Evolutionary conservation across 2,329 filamentous ascomycete genomes (phyloP).

Genomic region (Talaromyces rugulosus): DNA sequence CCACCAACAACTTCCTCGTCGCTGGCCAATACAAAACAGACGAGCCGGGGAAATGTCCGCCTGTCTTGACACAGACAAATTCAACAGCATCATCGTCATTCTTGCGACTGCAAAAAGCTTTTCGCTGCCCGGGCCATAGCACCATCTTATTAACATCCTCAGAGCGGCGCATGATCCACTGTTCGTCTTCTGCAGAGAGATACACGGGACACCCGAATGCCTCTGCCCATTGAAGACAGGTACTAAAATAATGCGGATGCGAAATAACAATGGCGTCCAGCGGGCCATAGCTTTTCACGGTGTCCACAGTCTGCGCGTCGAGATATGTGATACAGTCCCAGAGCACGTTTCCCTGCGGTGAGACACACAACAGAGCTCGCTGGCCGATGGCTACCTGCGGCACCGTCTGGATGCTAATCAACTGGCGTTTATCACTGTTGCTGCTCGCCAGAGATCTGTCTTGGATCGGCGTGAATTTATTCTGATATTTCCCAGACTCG

Average conservation of each 20-base stretch:
- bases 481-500: constrained; percentile 17
- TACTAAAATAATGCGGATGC: constrained; percentile 80
- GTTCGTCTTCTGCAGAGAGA: constrained; percentile 59
- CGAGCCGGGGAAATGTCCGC: constrained; percentile 76
- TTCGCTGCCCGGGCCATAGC: constrained; percentile 27
- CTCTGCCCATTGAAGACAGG: constrained; percentile 68
- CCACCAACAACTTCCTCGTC: constrained; percentile 63
- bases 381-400: constrained; percentile 71
- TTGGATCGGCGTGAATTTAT: constrained; percentile 17
- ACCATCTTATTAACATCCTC: constrained; percentile 23
- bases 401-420: constrained; percentile 25
- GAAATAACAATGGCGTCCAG: constrained; percentile 69
- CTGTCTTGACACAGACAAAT: constrained; percentile 63
- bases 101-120: constrained; percentile 28
- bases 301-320: constrained; percentile 57
- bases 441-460: constrained; percentile 7
- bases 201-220: constrained; percentile 69
- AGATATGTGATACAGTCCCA: constrained; percentile 75
- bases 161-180: constrained; percentile 56
- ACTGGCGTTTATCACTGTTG: neutral
- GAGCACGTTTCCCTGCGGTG: constrained; percentile 64
- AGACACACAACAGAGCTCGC: constrained; percentile 65
- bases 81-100: constrained; percentile 27
- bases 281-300: constrained; percentile 59
- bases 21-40: constrained; percentile 60